Conservation (phyloP, 306 rosid species). For the Luffa acutangula region DNA sequence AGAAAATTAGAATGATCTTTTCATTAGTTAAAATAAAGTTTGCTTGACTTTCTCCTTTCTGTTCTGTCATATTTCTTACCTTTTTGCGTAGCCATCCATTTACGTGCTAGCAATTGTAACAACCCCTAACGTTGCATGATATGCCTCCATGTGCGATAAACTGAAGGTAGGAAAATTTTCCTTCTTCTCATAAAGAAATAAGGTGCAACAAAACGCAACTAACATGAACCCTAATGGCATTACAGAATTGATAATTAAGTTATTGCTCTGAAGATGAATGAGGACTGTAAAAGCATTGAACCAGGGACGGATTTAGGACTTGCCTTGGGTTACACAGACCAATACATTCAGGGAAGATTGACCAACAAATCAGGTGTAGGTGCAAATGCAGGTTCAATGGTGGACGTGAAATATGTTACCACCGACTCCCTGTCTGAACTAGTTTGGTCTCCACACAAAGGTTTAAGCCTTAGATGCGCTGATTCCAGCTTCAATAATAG, state of each 20-base stretch:
- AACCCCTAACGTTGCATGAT: neutral
- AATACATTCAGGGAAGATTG: constrained; percentile 21
- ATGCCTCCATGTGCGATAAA: neutral
- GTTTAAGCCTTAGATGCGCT: constrained; percentile 49
- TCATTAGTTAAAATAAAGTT: neutral
- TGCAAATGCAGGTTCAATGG: constrained; percentile 83
- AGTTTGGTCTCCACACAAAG: constrained; percentile 82
- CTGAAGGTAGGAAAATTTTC: neutral
- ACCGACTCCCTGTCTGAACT: constrained; percentile 64
- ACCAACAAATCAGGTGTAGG: constrained; percentile 65
- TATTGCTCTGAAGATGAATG: constrained; percentile 41
- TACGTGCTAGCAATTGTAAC: neutral
- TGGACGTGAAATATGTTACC: constrained; percentile 34
- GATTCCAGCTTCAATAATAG: constrained; percentile 35
- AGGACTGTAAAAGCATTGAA: constrained; percentile 32
- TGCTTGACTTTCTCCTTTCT: neutral
- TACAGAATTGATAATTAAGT: constrained; percentile 31
- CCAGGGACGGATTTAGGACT: constrained; percentile 45
- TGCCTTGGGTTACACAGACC: constrained; percentile 27
- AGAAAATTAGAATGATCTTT: neutral
- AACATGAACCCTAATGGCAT: constrained; percentile 17
- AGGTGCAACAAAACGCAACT: constrained; percentile 4
- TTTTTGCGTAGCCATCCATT: neutral
- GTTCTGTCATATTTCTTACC: neutral
- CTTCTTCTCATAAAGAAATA: neutral